Evolutionary conservation across 179 eudicot species (phyloP), one percentile per base, ranked within the genome.

Genomic region (Beta macrorhiza): DNA sequence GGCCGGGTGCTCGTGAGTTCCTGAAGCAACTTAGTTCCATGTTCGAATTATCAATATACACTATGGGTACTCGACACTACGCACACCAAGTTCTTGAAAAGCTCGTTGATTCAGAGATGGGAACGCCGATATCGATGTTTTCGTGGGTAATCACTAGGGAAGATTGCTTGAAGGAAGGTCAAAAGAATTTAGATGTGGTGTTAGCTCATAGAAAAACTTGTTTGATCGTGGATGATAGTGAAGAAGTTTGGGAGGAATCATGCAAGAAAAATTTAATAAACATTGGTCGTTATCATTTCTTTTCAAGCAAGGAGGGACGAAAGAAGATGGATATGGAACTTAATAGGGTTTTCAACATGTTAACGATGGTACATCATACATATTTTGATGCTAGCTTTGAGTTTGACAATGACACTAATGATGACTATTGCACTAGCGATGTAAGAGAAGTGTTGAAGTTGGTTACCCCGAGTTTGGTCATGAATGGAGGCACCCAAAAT

Each of bases 41-140:
- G 81, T 79, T 57, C 42, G 76, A 79, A 0, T 42, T 79, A 45
- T 69, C 81, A n/a, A 70, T 79, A 29, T 79, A 70, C 62, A 79
- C 81, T 3, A 42, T 56, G 76, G 81, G 76, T 0, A 32, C 37
- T 32, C 37, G 37, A 32, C 37, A 32, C 2, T 45, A 67, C 12
- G 45, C 32, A 7, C 32, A 32, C 49, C 16, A 37, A 47, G 0
- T 67, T 32, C 16, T 17, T 1, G 45, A 3, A 32, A 32, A 32
- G 37, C 37, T 32, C 37, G 37, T 32, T 32, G 37, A 32, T 32
- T 32, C 37, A 32, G 37, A 32, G 37, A 32, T 0, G 37, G 37
- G 37, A 32, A 32, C 37, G 2, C 37, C 6, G 73, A 64, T 9
- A 44, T 59, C 67, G n/a, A 32, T 16, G 72, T 13, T 12, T 4